phyloP scores from a whole-genome alignment of 164 flowering plant species.

The Aristolochia contorta region DNA sequence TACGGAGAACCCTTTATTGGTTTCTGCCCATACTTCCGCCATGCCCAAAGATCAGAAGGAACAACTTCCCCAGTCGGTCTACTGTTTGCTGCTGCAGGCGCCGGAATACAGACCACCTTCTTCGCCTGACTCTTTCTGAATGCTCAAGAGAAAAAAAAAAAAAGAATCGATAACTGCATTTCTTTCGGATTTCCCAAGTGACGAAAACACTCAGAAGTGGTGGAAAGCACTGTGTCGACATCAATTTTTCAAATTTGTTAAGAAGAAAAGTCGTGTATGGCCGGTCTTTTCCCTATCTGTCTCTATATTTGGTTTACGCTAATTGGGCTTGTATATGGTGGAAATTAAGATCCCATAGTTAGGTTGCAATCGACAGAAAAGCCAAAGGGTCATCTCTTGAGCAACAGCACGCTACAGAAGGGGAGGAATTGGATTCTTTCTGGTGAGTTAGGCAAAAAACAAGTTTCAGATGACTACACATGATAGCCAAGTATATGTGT shows the following conservation, averaged over 20 bases:
- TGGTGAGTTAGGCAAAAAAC: constrained; percentile 10
- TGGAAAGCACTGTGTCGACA: not conserved
- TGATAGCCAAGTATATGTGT: constrained; percentile 21
- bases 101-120: constrained; percentile 92
- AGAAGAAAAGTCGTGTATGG: not conserved
- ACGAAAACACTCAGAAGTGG: too few species aligned
- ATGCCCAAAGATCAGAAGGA: constrained; percentile 95
- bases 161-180: too few species aligned
- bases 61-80: constrained; percentile 77
- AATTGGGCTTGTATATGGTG: not conserved
- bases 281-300: not conserved
- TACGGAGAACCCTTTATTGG: constrained; percentile 98
- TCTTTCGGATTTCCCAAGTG: too few species aligned
- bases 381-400: not conserved
- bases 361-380: not conserved
- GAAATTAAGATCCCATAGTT: not conserved
- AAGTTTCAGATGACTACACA: constrained; percentile 12
- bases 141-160: not conserved
- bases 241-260: not conserved
- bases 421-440: constrained; percentile 6
- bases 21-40: constrained; percentile 97
- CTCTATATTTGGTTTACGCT: not conserved
- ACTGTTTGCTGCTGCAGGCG: constrained; percentile 69
- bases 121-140: constrained; percentile 78
- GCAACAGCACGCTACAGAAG: not conserved